Percentiles rank a stretch among this genome's conserved stretches.
phyloP scores from a whole-genome alignment of 495 filamentous ascomycete species.

The Neurospora sp. region DNA sequence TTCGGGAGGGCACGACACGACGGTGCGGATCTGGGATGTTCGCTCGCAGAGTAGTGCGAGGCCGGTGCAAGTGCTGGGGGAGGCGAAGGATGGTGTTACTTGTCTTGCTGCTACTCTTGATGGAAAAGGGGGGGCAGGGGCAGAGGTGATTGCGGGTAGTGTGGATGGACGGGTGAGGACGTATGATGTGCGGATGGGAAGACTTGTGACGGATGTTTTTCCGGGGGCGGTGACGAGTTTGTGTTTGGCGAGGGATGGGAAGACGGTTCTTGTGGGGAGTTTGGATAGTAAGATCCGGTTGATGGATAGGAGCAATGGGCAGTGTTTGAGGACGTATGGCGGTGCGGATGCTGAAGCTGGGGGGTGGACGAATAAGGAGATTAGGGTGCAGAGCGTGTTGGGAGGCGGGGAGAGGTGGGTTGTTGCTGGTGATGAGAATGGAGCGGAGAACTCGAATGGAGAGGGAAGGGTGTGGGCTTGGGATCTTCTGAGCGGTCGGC shows the following conservation, averaged over 20 bases:
- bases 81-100: constrained; percentile 69
- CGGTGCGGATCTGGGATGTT: constrained; percentile 78
- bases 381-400: constrained; percentile 62
- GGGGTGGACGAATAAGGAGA: constrained; percentile 54
- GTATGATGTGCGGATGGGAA: constrained; percentile 84
- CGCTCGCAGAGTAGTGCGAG: constrained; percentile 47
- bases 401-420: constrained; percentile 68
- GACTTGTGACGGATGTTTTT: constrained; percentile 61
- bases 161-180: constrained; percentile 77
- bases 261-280: constrained; percentile 61
- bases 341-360: constrained; percentile 20
- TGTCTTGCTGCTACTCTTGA: constrained; percentile 37
- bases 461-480: constrained; percentile 70
- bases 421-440: constrained; percentile 68
- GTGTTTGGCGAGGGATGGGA: constrained; percentile 56
- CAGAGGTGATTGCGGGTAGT: constrained; percentile 60
- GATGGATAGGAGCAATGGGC: constrained; percentile 69
- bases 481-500: constrained; percentile 73
- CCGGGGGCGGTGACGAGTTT: constrained; percentile 60
- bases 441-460: constrained; percentile 22
- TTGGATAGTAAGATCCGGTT: constrained; percentile 70
- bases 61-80: constrained; percentile 66
- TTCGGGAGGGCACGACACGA: constrained; percentile 70
- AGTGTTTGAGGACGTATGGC: constrained; percentile 61
- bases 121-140: constrained; percentile 14